Conservation (phyloP, 441 rosid species). For the Pelargonium citronellum region DNA sequence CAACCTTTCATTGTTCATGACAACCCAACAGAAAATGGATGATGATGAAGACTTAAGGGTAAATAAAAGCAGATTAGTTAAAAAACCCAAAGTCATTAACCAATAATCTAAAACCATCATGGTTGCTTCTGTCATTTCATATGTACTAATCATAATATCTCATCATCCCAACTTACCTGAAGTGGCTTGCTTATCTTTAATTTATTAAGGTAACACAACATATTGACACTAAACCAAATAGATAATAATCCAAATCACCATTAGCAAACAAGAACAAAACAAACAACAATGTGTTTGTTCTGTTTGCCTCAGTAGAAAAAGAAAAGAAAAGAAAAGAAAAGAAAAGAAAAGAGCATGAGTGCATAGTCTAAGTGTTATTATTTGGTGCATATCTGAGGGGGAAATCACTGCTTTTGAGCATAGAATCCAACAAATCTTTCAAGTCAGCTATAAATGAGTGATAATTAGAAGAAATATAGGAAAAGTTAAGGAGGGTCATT, state of each 20-base stretch:
- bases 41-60: neutral
- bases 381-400: constrained; percentile 41
- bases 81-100: constrained; percentile 11
- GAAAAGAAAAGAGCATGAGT: constrained; percentile 19
- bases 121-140: constrained; percentile 12
- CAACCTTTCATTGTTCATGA: neutral
- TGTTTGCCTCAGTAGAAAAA: constrained; percentile 20
- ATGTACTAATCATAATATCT: neutral
- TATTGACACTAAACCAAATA: constrained; percentile 8
- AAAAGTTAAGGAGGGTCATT: constrained; percentile 3
- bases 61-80: constrained; percentile 5
- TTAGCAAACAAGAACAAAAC: neutral
- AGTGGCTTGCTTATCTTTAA: constrained; percentile 13
- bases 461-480: neutral
- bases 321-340: too few relatives aligned
- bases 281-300: constrained; percentile 24
- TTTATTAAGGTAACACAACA: neutral
- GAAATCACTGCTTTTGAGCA: constrained; percentile 27
- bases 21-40: neutral
- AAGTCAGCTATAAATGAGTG: neutral
- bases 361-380: constrained; percentile 26
- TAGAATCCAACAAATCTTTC: neutral
- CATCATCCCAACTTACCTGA: constrained; percentile 18
- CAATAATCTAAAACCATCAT: neutral
- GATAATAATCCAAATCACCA: neutral